These are phyloP conservation scores for Beauveria australis DNA, from an alignment of 2,329 filamentous ascomycete species.

Conservation along the genomic window DNA sequence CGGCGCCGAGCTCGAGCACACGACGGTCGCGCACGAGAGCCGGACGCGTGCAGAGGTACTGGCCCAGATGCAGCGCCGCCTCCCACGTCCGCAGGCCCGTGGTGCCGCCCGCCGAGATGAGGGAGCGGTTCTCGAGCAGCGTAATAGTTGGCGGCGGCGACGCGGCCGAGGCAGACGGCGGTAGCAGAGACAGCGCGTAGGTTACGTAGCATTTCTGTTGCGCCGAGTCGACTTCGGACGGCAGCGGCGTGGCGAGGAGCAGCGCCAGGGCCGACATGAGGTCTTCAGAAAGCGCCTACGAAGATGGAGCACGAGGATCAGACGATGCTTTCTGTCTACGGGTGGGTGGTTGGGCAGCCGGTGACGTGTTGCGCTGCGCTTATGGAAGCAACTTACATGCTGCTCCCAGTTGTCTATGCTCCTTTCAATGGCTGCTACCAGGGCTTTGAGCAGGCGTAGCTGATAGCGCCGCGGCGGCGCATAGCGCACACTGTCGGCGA, in stretches of 20 bases:
- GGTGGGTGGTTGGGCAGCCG: not conserved
- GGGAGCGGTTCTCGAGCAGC: conserved; percentile 58
- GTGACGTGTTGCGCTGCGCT: not conserved
- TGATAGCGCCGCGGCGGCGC: conserved; percentile 61
- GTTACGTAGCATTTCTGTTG: conserved; percentile 70
- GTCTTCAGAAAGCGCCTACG: conserved; percentile 73
- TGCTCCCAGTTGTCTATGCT: conserved; percentile 75
- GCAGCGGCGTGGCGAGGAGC: conserved; percentile 55
- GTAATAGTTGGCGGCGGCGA: conserved; percentile 36
- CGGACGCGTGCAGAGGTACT: conserved; percentile 50
- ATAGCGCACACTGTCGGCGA: conserved; percentile 46
- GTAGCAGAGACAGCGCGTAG: conserved; percentile 45
- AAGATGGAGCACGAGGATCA: not conserved
- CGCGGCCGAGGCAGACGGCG: not conserved
- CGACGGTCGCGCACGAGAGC: conserved; percentile 42
- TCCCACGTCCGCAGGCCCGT: conserved; percentile 78
- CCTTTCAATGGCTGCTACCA: conserved; percentile 62
- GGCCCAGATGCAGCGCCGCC: conserved; percentile 64
- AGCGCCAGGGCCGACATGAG: conserved; percentile 62
- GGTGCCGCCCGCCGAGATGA: conserved; percentile 63
- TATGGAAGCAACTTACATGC: conserved; percentile 58
- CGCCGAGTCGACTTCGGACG: conserved; percentile 55
- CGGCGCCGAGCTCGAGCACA: conserved; percentile 66
- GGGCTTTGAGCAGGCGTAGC: conserved; percentile 62
- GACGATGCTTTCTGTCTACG: conserved; percentile 2